Percentiles rank a stretch among this genome's conserved stretches.
Evolutionary conservation across 805 yeast species (phyloP).

Genomic region (Blastobotrys mokoenaii): DNA sequence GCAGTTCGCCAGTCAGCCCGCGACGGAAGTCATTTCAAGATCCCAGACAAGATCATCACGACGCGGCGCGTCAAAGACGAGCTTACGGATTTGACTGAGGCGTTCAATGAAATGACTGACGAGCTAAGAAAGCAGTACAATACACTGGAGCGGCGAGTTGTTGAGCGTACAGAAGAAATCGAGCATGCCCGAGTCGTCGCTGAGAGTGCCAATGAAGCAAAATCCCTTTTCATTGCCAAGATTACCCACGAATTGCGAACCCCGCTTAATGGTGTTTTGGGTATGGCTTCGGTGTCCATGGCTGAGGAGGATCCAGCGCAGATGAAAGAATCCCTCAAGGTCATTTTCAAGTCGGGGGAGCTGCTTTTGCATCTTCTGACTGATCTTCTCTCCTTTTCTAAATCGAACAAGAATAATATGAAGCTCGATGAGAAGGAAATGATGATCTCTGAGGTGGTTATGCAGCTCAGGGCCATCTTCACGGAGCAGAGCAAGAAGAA

Average conservation of each 20-base stretch:
- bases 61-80: constrained; percentile 47
- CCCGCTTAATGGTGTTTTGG: constrained; percentile 90
- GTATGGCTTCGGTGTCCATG: constrained; percentile 91
- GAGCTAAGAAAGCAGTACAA: constrained; percentile 79
- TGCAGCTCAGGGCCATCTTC: constrained; percentile 76
- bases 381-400: constrained; percentile 81
- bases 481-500: constrained; percentile 46
- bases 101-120: constrained; percentile 86
- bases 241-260: constrained; percentile 90
- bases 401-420: constrained; percentile 77
- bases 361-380: constrained; percentile 79
- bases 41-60: constrained; percentile 20
- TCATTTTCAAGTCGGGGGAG: constrained; percentile 86
- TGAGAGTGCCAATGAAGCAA: constrained; percentile 83
- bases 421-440: constrained; percentile 74
- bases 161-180: constrained; percentile 75
- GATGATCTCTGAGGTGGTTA: constrained; percentile 62
- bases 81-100: constrained; percentile 76
- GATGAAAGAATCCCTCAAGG: constrained; percentile 62
- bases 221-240: constrained; percentile 88
- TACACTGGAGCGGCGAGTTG: constrained; percentile 80
- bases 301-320: constrained; percentile 64
- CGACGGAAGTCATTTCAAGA: constrained; percentile 8
- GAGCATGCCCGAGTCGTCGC: constrained; percentile 41
- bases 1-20: too few species aligned